Evolutionary conservation across 1,284 basidiomycete genomes (phyloP).

Genomic region (Farysia itapuensis): DNA sequence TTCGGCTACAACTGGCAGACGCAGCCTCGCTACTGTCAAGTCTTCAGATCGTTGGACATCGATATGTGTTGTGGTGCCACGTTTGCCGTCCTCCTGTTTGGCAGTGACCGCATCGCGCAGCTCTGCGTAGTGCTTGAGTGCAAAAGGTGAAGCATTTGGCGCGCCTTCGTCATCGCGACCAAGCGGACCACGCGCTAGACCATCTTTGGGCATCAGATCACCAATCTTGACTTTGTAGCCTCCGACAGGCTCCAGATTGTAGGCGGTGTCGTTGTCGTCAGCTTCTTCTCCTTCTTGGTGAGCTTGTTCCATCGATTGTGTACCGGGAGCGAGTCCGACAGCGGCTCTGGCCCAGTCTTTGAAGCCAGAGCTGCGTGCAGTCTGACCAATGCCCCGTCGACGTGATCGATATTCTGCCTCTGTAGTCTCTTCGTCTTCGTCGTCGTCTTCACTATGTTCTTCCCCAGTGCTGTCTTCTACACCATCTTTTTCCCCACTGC

Average conservation of each 20-base stretch:
- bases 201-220: slow-evolving; percentile 53
- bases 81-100: no score
- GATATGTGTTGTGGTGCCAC: slow-evolving; percentile 65
- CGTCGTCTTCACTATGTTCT: slow-evolving; percentile 14
- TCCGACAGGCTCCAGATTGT: slow-evolving; percentile 50
- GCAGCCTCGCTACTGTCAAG: slow-evolving; percentile 75
- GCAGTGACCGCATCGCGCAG: slow-evolving; percentile 18
- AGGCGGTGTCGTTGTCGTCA: slow-evolving; percentile 20
- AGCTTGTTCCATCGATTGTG: slow-evolving; percentile 2
- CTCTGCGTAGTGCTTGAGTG: slow-evolving; percentile 34
- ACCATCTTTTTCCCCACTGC: slow-evolving; percentile 10
- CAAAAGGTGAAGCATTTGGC: slow-evolving; percentile 39
- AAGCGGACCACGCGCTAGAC: slow-evolving; percentile 54
- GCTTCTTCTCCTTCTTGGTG: slow-evolving; percentile 8
- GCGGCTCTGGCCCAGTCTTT: slow-evolving; percentile 57
- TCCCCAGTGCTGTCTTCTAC: slow-evolving; percentile 13
- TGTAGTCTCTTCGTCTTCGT: slow-evolving; percentile 13
- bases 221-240: slow-evolving; percentile 49
- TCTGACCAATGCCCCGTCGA: slow-evolving; percentile 37
- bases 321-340: slow-evolving; percentile 28
- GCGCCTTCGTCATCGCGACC: slow-evolving; percentile 38
- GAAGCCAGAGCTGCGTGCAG: slow-evolving; percentile 45
- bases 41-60: slow-evolving; percentile 71
- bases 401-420: slow-evolving; percentile 20
- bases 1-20: slow-evolving; percentile 86